phyloP scores from a whole-genome alignment of 106 monocot species.

The Dendrobium huoshanense region DNA sequence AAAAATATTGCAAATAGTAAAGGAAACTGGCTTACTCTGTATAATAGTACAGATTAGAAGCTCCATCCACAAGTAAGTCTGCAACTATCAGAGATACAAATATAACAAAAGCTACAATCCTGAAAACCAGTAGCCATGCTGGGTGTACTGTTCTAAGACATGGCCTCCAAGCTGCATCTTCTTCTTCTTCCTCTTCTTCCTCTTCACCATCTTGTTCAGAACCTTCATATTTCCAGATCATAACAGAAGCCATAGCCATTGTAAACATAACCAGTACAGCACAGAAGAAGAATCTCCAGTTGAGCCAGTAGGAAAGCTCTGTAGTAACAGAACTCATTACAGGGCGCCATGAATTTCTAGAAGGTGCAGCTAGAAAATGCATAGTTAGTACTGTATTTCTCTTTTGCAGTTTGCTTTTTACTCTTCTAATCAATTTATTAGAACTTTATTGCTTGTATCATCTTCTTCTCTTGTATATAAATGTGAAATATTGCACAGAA shows the following conservation, averaged over 20 bases:
- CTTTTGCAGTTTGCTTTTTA: too few relatives aligned
- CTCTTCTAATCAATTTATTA: too few relatives aligned
- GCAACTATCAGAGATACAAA: slow-evolving; percentile 37
- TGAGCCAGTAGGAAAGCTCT: slow-evolving; percentile 42
- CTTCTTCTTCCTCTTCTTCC: neutral
- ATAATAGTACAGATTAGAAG: slow-evolving; percentile 43
- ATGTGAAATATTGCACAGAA: too few relatives aligned
- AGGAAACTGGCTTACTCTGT: slow-evolving; percentile 50
- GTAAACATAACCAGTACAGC: slow-evolving; percentile 38
- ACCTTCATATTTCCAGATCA: slow-evolving; percentile 58
- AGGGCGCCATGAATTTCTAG: slow-evolving; percentile 31
- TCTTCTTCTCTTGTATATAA: too few relatives aligned
- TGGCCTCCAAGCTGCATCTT: slow-evolving; percentile 56
- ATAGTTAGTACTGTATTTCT: too few relatives aligned
- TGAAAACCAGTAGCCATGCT: slow-evolving; percentile 56
- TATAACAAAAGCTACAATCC: slow-evolving; percentile 39
- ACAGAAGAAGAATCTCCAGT: slow-evolving; percentile 56
- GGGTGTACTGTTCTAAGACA: slow-evolving; percentile 63
- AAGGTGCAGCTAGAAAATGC: slow-evolving; percentile 13
- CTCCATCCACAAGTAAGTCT: slow-evolving; percentile 32
- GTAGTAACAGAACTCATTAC: slow-evolving; percentile 28
- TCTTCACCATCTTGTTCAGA: neutral
- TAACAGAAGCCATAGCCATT: slow-evolving; percentile 30
- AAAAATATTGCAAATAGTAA: too few relatives aligned
- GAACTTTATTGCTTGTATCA: too few relatives aligned